A percentile compares a stretch with the other conserved stretches of the same genome.
Conservation (phyloP, 176 grass and related monocot genomes). For the Zea luxurians region DNA sequence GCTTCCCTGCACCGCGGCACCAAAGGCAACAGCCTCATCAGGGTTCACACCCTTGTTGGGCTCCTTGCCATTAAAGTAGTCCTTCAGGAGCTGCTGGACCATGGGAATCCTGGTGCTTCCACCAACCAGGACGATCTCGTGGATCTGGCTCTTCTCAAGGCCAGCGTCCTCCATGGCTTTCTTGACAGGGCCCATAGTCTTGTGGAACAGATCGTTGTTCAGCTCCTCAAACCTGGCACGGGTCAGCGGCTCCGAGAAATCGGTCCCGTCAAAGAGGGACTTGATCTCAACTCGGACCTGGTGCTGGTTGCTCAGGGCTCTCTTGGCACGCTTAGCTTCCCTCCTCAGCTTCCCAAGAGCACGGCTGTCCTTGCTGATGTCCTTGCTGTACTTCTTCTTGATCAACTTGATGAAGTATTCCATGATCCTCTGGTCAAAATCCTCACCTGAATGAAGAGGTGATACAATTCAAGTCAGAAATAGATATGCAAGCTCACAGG, state of each 20-base stretch:
- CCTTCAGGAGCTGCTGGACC: conserved; percentile 70
- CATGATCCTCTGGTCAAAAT: conserved; percentile 81
- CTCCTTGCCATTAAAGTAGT: conserved; percentile 74
- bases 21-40: conserved; percentile 71
- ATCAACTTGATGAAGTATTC: conserved; percentile 85
- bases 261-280: conserved; percentile 64
- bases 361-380: conserved; percentile 73
- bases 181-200: conserved; percentile 76
- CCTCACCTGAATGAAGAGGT: conserved; percentile 52
- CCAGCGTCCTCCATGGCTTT: conserved; percentile 76
- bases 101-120: conserved; percentile 78
- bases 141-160: conserved; percentile 67
- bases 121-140: conserved; percentile 79
- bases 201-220: conserved; percentile 70
- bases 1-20: conserved; percentile 71
- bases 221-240: conserved; percentile 69
- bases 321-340: conserved; percentile 77
- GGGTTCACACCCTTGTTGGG: conserved; percentile 67
- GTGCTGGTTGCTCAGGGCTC: conserved; percentile 72
- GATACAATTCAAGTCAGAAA: too few relatives aligned
- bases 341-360: conserved; percentile 77
- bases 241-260: conserved; percentile 74
- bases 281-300: conserved; percentile 77
- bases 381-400: conserved; percentile 78
- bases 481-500: too few relatives aligned